Evolutionary conservation across 345 rosid species (phyloP), one percentile per base, ranked within the genome.

Genomic region (Gossypium sturtianum): DNA sequence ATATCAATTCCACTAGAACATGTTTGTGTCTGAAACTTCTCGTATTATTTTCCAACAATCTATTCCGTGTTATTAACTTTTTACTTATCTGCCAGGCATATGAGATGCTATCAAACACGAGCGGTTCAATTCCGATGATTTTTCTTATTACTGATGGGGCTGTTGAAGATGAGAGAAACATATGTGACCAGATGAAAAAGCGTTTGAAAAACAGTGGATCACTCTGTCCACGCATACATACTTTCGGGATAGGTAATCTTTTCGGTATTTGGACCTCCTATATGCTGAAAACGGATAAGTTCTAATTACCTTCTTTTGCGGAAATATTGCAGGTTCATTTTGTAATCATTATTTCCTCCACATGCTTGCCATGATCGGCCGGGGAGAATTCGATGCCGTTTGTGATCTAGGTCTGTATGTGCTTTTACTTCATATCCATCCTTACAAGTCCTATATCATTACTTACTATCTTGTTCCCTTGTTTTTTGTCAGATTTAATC

Each of bases 131-230:
- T 74, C 98, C 99, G 69, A 75, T 87, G 78, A 84, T 95, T 79
- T 88, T 95, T 77, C 90, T 95, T 76, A 76, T 95, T 68, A 93
- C 97, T 45, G 98, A 95, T 84, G 99, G 99, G 66, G 80, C 96
- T 80, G 93, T 95, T 72, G 98, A 93, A 83, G 90, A 95, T 82
- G 99, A 93, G 81, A 87, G 88, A 80, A 86, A 84, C 38, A 90
- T 95, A 62, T 91, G 94, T 80, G 87, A 90, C 73, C 76, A 62
- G 44, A 84, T 93, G 84, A 89, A 88, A 86, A 93, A 80, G 78
- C 83, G 71, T 72, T 74, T 87, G 51, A 80, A 72, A 59, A 86
- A 81, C 53, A 79, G 73, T 76, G 82, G 82, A 74, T 72, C 81
- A 13, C 78, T 80, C 41, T 47, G 68, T 82, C 94, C 90, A 16